Evolutionary conservation across 257 asterid species (phyloP), one percentile per base, ranked within the genome.

Genomic region (Mentha longifolia): DNA sequence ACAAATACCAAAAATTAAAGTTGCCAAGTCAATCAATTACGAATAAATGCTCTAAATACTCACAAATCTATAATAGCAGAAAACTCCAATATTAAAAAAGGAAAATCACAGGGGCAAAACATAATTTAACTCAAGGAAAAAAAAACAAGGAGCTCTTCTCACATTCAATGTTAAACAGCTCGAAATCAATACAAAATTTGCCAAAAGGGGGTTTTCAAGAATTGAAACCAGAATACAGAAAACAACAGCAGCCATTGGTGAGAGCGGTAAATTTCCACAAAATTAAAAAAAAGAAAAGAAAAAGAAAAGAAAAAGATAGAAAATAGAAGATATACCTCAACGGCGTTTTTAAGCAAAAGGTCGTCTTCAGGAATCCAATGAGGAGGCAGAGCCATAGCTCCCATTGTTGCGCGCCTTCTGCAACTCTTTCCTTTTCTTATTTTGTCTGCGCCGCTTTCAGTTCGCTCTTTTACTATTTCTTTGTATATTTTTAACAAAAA

Each of bases 321-420:
- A 50, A 14, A 37, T 7, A 31, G 33, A n/a, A 69, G 51, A 7
- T 5, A 35, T 76, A 92, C 97, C 97, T 92, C 93, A 19, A 86
- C 74, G 77, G 96, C 85, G 76, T 79, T 81, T 65, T 68, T 87
- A 14, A 92, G 95, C 79, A 89, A 50, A 37, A 87, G 63, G 72
- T 89, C 93, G 77, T 89, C 96, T 65, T 79, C 78, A 0, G 95
- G 87, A 72, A 67, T 68, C 95, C 92, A 89, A 59, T 63, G 82
- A 37, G 72, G 67, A 28, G 75, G 73, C 42, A 89, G 85, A 68
- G 87, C 85, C 72, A 83, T 60, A 67, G 87, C 89, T 76, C 88
- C 96, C 97, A 88, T 82, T 68, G 70, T 54, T 63, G 57, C 15
- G 61, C 78, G 70, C 54, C 79, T 72, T 78, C 86, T n/a, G 75